phyloP scores from a whole-genome alignment of 1,139 yeast genomes.

The Yamadazyma oceani region DNA sequence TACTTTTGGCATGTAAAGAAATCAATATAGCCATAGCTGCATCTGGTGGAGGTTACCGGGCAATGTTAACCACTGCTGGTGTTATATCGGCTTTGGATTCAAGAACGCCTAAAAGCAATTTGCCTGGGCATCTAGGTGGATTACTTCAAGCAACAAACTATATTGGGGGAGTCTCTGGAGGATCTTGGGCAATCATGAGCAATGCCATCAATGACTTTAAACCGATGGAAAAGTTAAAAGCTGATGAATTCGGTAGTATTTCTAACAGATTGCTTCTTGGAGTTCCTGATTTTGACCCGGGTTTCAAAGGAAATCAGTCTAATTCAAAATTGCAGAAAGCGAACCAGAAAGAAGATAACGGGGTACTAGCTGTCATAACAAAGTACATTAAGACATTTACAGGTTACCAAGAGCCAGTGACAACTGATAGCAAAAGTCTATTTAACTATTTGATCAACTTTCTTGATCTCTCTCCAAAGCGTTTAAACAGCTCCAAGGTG shows the following conservation, averaged over 20 bases:
- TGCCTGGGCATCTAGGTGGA: constrained; percentile 41
- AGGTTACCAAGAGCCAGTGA: no score
- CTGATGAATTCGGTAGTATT: constrained; percentile 7
- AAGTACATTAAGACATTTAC: constrained; percentile 1
- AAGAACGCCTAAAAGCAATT: constrained; percentile 32
- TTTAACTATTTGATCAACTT: no score
- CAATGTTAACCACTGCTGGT: constrained; percentile 70
- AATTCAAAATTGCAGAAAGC: not conserved
- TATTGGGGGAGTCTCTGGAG: constrained; percentile 69
- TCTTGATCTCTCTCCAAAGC: no score
- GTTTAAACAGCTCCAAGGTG: no score
- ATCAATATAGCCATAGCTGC: constrained; percentile 57
- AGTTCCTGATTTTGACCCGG: constrained; percentile 47
- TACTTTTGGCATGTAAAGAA: no score
- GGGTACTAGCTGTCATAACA: not conserved
- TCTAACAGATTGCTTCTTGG: constrained; percentile 50
- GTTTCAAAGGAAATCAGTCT: constrained; percentile 9
- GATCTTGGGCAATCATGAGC: constrained; percentile 62
- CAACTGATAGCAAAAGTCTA: no score
- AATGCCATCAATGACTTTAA: constrained; percentile 47
- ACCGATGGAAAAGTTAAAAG: constrained; percentile 37
- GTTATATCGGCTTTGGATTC: constrained; percentile 53
- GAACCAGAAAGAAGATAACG: not conserved
- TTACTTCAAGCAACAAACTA: constrained; percentile 54
- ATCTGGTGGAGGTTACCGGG: constrained; percentile 76